These are phyloP conservation scores for Xylaria acuta DNA, from an alignment of 495 filamentous ascomycete genomes.

Conservation along the genomic window DNA sequence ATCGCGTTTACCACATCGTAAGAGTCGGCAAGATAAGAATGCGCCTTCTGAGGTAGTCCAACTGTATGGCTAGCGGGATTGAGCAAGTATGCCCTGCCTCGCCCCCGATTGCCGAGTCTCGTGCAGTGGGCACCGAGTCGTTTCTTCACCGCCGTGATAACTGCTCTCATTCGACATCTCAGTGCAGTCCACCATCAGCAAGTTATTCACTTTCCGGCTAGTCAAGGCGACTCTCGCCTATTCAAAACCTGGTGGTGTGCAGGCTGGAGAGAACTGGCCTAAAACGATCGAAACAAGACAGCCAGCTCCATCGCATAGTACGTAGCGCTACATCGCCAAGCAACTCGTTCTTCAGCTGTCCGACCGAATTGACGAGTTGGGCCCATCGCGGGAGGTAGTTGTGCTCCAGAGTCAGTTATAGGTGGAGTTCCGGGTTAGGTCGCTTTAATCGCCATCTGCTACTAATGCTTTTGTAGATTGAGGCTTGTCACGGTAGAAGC, in stretches of 20 bases:
- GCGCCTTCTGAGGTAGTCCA: neutral
- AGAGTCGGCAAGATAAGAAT: neutral
- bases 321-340: neutral
- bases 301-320: neutral
- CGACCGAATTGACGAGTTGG: neutral
- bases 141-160: neutral
- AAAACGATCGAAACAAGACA: neutral
- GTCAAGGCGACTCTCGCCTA: neutral
- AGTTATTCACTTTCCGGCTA: neutral
- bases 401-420: neutral
- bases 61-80: neutral
- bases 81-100: neutral
- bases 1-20: neutral
- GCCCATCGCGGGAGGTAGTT: neutral
- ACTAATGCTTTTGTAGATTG: neutral
- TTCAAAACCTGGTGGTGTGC: neutral
- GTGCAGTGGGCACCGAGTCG: neutral
- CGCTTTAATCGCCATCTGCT: neutral
- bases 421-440: neutral
- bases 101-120: neutral
- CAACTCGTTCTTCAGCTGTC: neutral
- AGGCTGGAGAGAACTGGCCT: neutral
- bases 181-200: neutral
- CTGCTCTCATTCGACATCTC: neutral
- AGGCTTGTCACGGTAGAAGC: conserved; percentile 6